Conservation (phyloP, 129 eudicot genomes). For the Helichrysum umbraculigerum region DNA sequence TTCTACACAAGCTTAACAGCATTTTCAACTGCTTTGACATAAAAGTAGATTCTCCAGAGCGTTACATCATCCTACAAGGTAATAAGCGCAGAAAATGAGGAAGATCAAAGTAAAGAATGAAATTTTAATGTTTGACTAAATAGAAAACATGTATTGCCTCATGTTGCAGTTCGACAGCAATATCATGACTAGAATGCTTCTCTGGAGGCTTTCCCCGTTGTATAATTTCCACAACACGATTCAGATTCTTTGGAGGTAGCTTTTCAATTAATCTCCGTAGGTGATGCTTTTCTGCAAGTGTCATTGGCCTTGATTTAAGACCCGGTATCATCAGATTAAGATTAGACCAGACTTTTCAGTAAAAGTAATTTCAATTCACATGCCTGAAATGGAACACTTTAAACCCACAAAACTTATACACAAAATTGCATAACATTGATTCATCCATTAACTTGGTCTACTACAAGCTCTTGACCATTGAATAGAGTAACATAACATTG, state of each 20-base stretch:
- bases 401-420: not conserved
- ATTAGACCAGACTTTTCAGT: not conserved
- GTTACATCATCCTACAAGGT: constrained; percentile 57
- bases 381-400: not conserved
- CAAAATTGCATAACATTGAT: no score
- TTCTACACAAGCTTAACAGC: constrained; percentile 41
- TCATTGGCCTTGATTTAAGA: constrained; percentile 60
- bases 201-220: constrained; percentile 40
- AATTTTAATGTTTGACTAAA: not conserved
- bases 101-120: not conserved
- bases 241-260: constrained; percentile 55
- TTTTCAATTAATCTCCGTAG: constrained; percentile 51
- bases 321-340: constrained; percentile 4
- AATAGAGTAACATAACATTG: not conserved
- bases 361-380: not conserved
- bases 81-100: constrained; percentile 15
- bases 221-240: constrained; percentile 70
- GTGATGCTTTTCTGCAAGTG: constrained; percentile 58
- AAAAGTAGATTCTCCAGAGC: constrained; percentile 75
- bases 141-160: constrained; percentile 42
- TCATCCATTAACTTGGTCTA: not conserved
- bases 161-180: constrained; percentile 50
- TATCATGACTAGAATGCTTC: constrained; percentile 24
- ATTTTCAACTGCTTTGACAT: constrained; percentile 51
- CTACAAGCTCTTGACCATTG: not conserved